Evolutionary conservation across 2,329 filamentous ascomycete genomes (phyloP), one percentile per base, ranked within the genome.

Genomic region (Thyridium curvatum): DNA sequence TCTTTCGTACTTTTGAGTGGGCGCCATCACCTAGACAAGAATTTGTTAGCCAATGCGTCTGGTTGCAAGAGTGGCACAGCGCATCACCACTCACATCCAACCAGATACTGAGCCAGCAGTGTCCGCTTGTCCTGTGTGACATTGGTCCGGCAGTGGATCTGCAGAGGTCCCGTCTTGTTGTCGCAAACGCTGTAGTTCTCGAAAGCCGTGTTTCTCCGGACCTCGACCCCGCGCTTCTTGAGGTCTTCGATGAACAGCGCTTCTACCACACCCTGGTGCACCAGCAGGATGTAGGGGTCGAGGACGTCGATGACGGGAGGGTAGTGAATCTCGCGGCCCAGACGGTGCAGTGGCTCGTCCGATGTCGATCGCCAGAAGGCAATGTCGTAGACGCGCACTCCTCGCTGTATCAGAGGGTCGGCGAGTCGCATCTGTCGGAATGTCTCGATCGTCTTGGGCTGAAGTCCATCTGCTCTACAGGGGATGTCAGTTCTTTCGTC

Each of bases 371-470:
- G 71, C 82, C 84, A 88, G 55, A 86, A 86, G 32, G 78, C 72
- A 43, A 88, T 87, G 52, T 88, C 84, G 58, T 83, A 85, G 33
- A 88, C 77, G 34, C 75, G 77, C 36, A 82, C 82, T 21, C 80
- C 83, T 49, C 79, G 74, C 45, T 76, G 74, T 32, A 88, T 59
- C 21, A 88, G 59, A 2, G 74, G 66, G 46, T 86, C 82, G n/a
- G 77, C 80, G n/a, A 87, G 62, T 28, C 82, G 70, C 67, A 88
- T 78, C 60, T 86, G 83, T 45, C 77, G 74, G 50, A 87, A 74
- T 0, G 84, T 88, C 63, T 88, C 84, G 50, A 89, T 85, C 1
- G 82, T 84, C 61, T 88, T 88, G 33, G 84, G 84, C 52, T 88
- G 84, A 38, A 88, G 65, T 31, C 84, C 84, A 56, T 88, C 84